These are phyloP conservation scores for Ophiocordyceps sinensis DNA, from an alignment of 2,329 filamentous ascomycete genomes.

Conservation along the genomic window DNA sequence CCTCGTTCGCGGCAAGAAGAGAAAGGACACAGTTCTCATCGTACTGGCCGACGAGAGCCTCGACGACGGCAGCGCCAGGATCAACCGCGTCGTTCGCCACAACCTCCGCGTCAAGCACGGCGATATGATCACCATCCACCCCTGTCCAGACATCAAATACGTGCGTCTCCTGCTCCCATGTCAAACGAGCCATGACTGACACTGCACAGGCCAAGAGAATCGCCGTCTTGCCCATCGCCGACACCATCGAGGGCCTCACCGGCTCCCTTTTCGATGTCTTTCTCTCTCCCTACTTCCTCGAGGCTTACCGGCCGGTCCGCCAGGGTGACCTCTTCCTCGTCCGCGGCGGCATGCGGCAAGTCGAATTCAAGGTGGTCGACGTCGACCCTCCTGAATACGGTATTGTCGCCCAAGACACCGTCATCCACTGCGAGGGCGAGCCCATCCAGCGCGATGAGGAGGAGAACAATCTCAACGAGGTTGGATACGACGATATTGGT, in stretches of 20 bases:
- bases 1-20: conserved; percentile 97
- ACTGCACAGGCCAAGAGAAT: conserved; percentile 79
- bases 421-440: conserved; percentile 90
- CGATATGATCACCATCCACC: conserved; percentile 92
- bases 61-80: conserved; percentile 89
- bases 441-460: conserved; percentile 93
- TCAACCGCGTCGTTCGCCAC: conserved; percentile 97
- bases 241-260: conserved; percentile 94
- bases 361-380: conserved; percentile 99
- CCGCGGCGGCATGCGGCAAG: conserved; percentile 94
- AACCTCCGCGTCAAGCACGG: conserved; percentile 98
- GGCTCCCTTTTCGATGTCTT: conserved; percentile 98
- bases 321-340: conserved; percentile 97
- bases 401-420: conserved; percentile 95
- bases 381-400: conserved; percentile 97
- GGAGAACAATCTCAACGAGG: conserved; percentile 97
- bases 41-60: conserved; percentile 95
- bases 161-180: conserved; percentile 38
- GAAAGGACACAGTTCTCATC: conserved; percentile 96
- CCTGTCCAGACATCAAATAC: conserved; percentile 99
- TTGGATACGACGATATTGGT: conserved; percentile 98
- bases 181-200: conserved; percentile 3
- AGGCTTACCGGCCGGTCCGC: conserved; percentile 92
- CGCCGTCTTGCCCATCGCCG: conserved; percentile 92
- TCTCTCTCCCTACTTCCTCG: conserved; percentile 98